These are phyloP conservation scores for Exophiala sp. DNA, from an alignment of 2,329 filamentous ascomycete genomes.

Conservation along the genomic window DNA sequence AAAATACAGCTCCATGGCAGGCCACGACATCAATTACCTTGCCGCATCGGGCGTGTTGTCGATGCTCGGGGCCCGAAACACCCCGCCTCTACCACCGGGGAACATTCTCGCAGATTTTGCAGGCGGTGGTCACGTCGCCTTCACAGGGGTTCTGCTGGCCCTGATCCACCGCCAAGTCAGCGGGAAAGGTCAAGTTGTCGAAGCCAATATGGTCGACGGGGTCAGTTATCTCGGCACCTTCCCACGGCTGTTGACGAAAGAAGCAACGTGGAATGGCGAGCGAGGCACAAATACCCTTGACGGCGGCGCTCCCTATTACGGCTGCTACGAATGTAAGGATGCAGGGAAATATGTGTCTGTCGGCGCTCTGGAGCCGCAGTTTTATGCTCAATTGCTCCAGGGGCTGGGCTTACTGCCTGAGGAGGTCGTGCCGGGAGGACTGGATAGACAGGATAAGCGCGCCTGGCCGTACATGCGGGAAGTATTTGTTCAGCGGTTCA, in stretches of 20 bases:
- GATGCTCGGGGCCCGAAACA: slow-evolving; percentile 61
- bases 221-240: slow-evolving; percentile 71
- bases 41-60: slow-evolving; percentile 75
- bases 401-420: slow-evolving; percentile 56
- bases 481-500: slow-evolving; percentile 60
- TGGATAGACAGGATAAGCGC: slow-evolving; percentile 53
- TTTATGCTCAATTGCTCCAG: slow-evolving; percentile 63
- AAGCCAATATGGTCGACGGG: slow-evolving; percentile 96
- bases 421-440: slow-evolving; percentile 38
- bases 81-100: slow-evolving; percentile 67
- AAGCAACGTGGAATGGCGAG: slow-evolving; percentile 54
- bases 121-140: slow-evolving; percentile 75
- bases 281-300: slow-evolving; percentile 76
- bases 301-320: slow-evolving; percentile 80
- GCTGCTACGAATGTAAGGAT: slow-evolving; percentile 79
- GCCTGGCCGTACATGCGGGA: slow-evolving; percentile 63
- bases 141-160: slow-evolving; percentile 76
- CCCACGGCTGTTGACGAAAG: slow-evolving; percentile 62
- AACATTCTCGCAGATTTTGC: slow-evolving; percentile 91
- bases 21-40: slow-evolving; percentile 95
- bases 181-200: slow-evolving; percentile 78
- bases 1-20: slow-evolving; percentile 78
- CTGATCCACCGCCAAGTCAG: slow-evolving; percentile 53
- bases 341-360: slow-evolving; percentile 69
- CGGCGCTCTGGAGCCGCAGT: slow-evolving; percentile 84